A percentile compares a stretch with the other conserved stretches of the same genome.
Conservation (phyloP, 257 asterid genomes). For the Ocimum tenuiflorum region DNA sequence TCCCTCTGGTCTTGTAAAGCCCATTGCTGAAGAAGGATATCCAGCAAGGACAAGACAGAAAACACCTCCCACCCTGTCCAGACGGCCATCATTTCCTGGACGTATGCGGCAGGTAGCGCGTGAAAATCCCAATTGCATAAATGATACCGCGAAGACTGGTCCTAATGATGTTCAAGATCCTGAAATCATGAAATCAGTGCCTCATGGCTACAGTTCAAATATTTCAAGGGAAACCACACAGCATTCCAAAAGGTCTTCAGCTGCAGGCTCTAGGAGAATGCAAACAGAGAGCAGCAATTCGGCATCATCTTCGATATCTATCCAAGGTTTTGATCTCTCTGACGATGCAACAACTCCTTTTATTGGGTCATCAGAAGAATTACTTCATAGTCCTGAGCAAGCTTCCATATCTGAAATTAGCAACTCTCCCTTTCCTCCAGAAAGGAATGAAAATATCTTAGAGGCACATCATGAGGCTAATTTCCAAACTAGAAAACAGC, state of each 20-base stretch:
- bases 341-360: slow-evolving; percentile 50
- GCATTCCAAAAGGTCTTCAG: slow-evolving; percentile 33
- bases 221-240: slow-evolving; percentile 32
- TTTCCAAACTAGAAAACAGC: slow-evolving; percentile 26
- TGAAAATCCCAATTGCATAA: slow-evolving; percentile 31
- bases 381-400: slow-evolving; percentile 32
- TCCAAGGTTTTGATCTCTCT: slow-evolving; percentile 67
- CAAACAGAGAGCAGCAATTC: slow-evolving; percentile 69
- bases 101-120: slow-evolving; percentile 38
- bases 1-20: slow-evolving; percentile 44
- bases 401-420: slow-evolving; percentile 23
- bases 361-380: slow-evolving; percentile 29
- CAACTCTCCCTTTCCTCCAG: slow-evolving; percentile 30
- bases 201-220: slow-evolving; percentile 22
- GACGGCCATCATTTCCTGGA: slow-evolving; percentile 48
- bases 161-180: slow-evolving; percentile 33
- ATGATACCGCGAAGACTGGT: slow-evolving; percentile 25
- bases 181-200: slow-evolving; percentile 29
- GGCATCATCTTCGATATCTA: slow-evolving; percentile 62
- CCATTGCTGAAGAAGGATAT: slow-evolving; percentile 47
- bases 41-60: slow-evolving; percentile 41
- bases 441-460: slow-evolving; percentile 24
- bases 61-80: slow-evolving; percentile 51
- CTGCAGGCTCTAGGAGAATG: slow-evolving; percentile 38
- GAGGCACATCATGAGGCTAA: slow-evolving; percentile 20